Evolutionary conservation across 164 flowering plant genomes (phyloP).

Genomic region (Chloranthus sessilifolius): DNA sequence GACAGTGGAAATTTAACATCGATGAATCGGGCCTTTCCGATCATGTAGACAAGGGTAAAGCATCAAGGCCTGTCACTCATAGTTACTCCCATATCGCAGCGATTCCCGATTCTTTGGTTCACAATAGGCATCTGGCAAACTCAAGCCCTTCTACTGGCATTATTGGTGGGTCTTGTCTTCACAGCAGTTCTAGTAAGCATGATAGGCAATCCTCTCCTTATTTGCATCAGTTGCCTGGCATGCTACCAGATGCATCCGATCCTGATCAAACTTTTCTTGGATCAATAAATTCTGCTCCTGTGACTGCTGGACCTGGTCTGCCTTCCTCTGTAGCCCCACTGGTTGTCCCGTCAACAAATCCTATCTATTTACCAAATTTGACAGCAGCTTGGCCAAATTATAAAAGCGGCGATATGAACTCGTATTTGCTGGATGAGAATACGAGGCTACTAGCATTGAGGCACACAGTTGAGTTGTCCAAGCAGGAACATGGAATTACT

Average conservation of each 20-base stretch:
- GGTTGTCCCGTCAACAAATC: conserved; percentile 22
- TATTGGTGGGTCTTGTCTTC: conserved; percentile 11
- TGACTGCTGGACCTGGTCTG: conserved; percentile 13
- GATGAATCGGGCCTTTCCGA: conserved; percentile 14
- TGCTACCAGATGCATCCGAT: conserved; percentile 19
- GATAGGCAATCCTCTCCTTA: conserved; percentile 10
- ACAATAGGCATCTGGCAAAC: conserved; percentile 17
- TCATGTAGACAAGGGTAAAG: conserved; percentile 21
- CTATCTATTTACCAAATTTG: conserved; percentile 13
- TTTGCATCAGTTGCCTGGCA: conserved; percentile 15
- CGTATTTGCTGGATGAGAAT: conserved; percentile 31
- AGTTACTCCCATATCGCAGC: conserved; percentile 7
- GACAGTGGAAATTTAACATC: conserved; percentile 9
- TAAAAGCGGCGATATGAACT: conserved; percentile 18
- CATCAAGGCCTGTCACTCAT: conserved; percentile 11
- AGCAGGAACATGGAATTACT: conserved; percentile 23
- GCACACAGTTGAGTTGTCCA: conserved; percentile 30
- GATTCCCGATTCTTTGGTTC: conserved; percentile 13
- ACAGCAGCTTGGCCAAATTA: conserved; percentile 16
- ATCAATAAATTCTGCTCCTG: conserved; percentile 13
- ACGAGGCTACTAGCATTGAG: conserved; percentile 33
- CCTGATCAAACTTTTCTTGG: conserved; percentile 13
- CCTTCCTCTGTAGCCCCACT: conserved; percentile 19
- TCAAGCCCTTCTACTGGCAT: conserved; percentile 12
- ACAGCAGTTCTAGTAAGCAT: conserved; percentile 12